These are phyloP conservation scores for Flaveria sonorensis DNA, from an alignment of 129 eudicot genomes.

Conservation along the genomic window DNA sequence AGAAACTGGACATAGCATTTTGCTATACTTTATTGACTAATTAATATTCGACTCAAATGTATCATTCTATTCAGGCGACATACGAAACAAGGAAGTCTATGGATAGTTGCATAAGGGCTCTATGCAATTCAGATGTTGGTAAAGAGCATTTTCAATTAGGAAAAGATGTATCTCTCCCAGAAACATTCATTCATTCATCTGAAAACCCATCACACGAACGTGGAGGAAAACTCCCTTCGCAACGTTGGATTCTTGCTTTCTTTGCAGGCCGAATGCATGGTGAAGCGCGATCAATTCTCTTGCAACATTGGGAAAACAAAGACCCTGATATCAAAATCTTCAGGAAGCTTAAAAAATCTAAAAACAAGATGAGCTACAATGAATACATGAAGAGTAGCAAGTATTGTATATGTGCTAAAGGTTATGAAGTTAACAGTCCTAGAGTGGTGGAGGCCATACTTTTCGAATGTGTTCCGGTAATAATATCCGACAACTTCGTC, in stretches of 20 bases:
- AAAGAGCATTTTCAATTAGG: conserved; percentile 23
- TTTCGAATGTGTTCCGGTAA: conserved; percentile 49
- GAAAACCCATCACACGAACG: conserved; percentile 7
- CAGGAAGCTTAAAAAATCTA: conserved; percentile 1
- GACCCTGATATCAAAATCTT: conserved; percentile 16
- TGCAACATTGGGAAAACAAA: conserved; percentile 24
- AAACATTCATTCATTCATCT: conserved; percentile 19
- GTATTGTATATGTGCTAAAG: conserved; percentile 40
- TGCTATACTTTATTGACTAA: no score
- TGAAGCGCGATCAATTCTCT: neutral
- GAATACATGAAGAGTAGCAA: conserved; percentile 28
- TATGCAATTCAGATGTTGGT: conserved; percentile 22
- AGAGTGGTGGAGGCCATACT: conserved; percentile 47
- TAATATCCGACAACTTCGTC: conserved; percentile 45
- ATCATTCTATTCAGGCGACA: conserved; percentile 4
- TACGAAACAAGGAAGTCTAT: conserved; percentile 14
- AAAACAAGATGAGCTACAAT: neutral
- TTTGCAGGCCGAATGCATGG: conserved; percentile 25
- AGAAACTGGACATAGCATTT: no score
- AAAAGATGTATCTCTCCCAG: conserved; percentile 23
- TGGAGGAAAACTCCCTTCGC: conserved; percentile 23
- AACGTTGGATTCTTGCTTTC: conserved; percentile 6
- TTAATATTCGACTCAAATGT: neutral
- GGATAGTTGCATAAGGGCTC: conserved; percentile 28
- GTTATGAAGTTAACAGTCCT: conserved; percentile 50